These are phyloP conservation scores for Heliamphora pulchella DNA, from an alignment of 179 eudicot species.

Conservation along the genomic window DNA sequence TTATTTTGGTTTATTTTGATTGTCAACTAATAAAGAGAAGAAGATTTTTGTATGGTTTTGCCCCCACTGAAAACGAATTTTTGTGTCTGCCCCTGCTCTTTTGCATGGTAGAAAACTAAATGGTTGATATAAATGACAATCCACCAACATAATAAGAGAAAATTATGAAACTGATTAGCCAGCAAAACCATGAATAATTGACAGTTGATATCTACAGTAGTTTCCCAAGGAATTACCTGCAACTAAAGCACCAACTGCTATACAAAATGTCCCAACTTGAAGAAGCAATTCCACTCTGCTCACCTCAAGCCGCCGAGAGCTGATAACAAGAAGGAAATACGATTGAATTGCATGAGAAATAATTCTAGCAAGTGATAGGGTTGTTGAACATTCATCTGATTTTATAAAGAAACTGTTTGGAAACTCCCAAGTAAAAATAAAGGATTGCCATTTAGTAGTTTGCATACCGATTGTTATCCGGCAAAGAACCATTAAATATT, in stretches of 20 bases:
- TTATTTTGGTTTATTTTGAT: no score
- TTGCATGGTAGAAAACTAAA: neutral
- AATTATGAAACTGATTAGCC: neutral
- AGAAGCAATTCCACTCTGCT: slow-evolving; percentile 96
- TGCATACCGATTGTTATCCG: neutral
- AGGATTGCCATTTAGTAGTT: neutral
- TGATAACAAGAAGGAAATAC: slow-evolving; percentile 22
- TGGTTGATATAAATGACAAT: neutral
- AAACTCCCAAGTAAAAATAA: slow-evolving; percentile 3
- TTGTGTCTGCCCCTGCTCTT: no score
- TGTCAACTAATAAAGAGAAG: no score
- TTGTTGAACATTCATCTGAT: neutral
- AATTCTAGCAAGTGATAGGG: neutral
- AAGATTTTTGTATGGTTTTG: no score
- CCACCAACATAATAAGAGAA: neutral
- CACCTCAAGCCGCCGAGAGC: slow-evolving; percentile 95
- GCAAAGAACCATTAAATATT: neutral
- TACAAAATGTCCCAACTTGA: slow-evolving; percentile 93
- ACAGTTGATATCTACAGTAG: neutral
- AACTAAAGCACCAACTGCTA: slow-evolving; percentile 83
- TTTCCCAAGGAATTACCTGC: slow-evolving; percentile 50
- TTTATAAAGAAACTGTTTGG: neutral
- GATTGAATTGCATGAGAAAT: neutral
- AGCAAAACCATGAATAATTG: neutral
- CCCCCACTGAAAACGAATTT: no score